A percentile compares a stretch with the other conserved stretches of the same genome.
phyloP scores from a whole-genome alignment of 306 rosid species.

The Pyrus betulifolia region DNA sequence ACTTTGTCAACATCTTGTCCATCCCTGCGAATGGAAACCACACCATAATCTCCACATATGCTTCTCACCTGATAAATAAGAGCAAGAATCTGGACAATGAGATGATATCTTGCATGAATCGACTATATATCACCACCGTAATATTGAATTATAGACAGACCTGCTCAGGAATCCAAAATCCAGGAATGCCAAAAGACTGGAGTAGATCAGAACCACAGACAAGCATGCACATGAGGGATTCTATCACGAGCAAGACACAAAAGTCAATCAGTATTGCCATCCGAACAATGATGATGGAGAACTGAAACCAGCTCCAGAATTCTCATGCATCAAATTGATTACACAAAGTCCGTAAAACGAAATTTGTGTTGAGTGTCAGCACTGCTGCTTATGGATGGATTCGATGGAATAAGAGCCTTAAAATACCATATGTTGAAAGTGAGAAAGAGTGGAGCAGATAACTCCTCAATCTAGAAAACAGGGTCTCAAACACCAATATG shows the following conservation, averaged over 20 bases:
- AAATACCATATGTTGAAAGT: background rate
- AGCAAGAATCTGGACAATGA: background rate
- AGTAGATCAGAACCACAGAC: conserved; percentile 94
- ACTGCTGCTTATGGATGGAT: background rate
- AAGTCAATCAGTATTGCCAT: background rate
- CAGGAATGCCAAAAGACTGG: conserved; percentile 68
- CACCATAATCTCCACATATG: conserved; percentile 49
- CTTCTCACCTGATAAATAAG: conserved; percentile 25
- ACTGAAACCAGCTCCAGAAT: background rate
- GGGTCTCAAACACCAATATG: background rate
- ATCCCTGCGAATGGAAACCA: conserved; percentile 50
- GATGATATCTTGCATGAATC: background rate
- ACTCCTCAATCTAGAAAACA: background rate
- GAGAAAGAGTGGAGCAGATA: background rate
- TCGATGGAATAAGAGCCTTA: background rate
- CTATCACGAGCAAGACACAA: conserved; percentile 35
- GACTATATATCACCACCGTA: background rate
- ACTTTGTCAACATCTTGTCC: conserved; percentile 54
- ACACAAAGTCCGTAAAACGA: background rate
- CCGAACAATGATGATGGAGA: background rate
- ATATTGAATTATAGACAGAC: conserved; percentile 17
- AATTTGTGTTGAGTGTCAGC: background rate
- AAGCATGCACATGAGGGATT: conserved; percentile 74
- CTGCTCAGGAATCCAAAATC: conserved; percentile 72
- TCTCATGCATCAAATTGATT: background rate